Base-by-base conservation (phyloP, 2,329 filamentous ascomycete species). In the Aciculosporium take region DNA sequence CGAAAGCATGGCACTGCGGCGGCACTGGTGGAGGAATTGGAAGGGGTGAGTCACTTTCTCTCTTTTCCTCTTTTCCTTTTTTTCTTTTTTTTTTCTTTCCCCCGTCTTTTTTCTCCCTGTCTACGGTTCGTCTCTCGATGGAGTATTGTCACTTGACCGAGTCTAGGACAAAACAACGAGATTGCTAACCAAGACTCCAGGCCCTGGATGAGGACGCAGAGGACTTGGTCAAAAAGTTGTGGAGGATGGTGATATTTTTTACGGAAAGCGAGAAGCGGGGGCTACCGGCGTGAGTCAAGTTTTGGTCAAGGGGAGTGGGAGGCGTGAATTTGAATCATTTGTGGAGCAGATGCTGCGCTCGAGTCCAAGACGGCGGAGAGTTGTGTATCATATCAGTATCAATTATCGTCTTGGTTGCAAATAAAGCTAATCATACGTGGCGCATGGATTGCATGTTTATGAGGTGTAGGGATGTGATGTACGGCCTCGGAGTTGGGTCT, bases 171-270 rank as follows among this genome's bases (percentile, higher is more conserved):
- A 36, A 12, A 10, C 8, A 10, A 8, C 2, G 8, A 33, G 2
- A 24, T 31, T 44, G 39, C 59, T 65, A 53, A 66, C 48, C 38
- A 2, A 7, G 13, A 29, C 8, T 37, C 15, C 47, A 89, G 78
- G 85, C 86, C 33, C 69, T 98, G 47, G 91, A 95, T 56, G 91
- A 98, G 55, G 91, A 96, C 57, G 87, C 88, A 9, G 88, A 95
- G 60, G 81, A 84, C 21, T 66, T 98, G 50, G 88, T 96, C 38
- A 93, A 86, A 74, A 96, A 95, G 66, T 73, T 98, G 28, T 98
- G 91, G 91, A 78, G 89, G 39, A 94, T 96, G 86, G 79, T 95
- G 44, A 94, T 96, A 54, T 96, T 95, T 76, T 95, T 89, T 55
- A 91, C 85, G 5, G 89, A 96, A 62, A 84, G 82, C 55, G 89